Evolutionary conservation across 2,329 filamentous ascomycete genomes (phyloP).

Genomic region (Paramyrothecium roridum): DNA sequence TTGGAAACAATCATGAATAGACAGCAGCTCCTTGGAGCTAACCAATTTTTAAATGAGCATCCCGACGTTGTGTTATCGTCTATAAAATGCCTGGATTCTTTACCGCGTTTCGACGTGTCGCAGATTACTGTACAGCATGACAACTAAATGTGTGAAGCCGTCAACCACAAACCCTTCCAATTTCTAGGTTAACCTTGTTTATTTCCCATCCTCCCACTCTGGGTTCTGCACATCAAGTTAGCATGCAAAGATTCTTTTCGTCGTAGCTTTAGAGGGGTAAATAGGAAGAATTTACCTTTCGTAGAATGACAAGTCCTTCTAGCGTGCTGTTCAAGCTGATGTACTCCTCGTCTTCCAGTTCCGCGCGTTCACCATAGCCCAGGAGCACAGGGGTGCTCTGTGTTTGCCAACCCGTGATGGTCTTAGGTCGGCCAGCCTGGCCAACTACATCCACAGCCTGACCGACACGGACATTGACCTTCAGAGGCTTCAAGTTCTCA

Average conservation of each 20-base stretch:
- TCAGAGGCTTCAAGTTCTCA: conserved; percentile 88
- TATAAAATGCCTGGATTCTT: conserved; percentile 17
- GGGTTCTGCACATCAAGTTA: conserved; percentile 28
- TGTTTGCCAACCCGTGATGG: conserved; percentile 98
- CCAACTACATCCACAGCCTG: conserved; percentile 98
- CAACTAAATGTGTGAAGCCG: conserved; percentile 15
- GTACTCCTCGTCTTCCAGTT: conserved; percentile 97
- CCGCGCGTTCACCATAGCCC: conserved; percentile 91
- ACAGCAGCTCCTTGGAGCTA: background rate
- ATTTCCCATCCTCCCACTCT: conserved; percentile 37
- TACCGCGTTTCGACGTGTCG: conserved; percentile 17
- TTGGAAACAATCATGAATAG: background rate
- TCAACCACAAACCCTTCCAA: conserved; percentile 3
- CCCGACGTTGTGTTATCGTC: conserved; percentile 17
- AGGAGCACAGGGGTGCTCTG: conserved; percentile 97
- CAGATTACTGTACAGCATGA: conserved; percentile 32
- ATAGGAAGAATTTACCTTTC: conserved; percentile 67
- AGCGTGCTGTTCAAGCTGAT: conserved; percentile 86
- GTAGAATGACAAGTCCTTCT: conserved; percentile 92
- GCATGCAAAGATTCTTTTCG: no score
- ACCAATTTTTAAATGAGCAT: background rate
- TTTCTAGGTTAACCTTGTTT: conserved; percentile 16
- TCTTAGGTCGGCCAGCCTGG: conserved; percentile 95
- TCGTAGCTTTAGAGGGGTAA: background rate
- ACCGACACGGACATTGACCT: conserved; percentile 93